Base-by-base conservation (phyloP, 2,329 filamentous ascomycete genomes). In the Albophoma yamanashiensis region DNA sequence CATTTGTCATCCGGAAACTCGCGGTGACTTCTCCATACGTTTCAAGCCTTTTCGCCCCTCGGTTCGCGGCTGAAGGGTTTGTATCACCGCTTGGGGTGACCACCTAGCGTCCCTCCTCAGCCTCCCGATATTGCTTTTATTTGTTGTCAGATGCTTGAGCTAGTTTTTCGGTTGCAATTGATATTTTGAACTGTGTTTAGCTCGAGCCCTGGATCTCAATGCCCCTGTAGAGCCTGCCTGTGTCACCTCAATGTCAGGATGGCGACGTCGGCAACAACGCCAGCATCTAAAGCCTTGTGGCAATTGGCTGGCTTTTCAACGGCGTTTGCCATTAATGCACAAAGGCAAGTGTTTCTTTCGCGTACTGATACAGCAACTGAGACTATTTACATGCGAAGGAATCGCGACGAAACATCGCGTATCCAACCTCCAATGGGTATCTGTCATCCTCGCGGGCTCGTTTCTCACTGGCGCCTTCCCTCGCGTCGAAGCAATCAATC, bases 401-500 rank as follows among this genome's bases (percentile, higher is more conserved):
- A 36, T 34, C 27, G 6, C n/a, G 50, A 11, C 9, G 17, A 36
- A 9, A n/a, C 3, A n/a, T 36, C 8, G 45, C 25, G 27, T 34
- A 17, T 53, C 50, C 50, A 36, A 36, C 50, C 34, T 22, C 17
- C 17, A 22, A 36, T 36, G 31, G 50, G 50, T 53, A 53, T 53
- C 17, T 53, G 31, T 20, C 50, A 14, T 34, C 9, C n/a, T 8
- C 27, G 27, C 17, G 11, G 17, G 17, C 27, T 52, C 8, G 17
- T 15, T 27, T 31, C 27, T 36, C 50, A n/a, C 50, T 4, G 31
- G 9, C 50, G 50, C 20, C 9, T 53, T 12, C 50, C 9, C 31
- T 14, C 1, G 9, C 9, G 17, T 14, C 11, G 50, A 31, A 36
- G 27, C 7, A 17, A 40, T 68, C 59, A 79, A 56, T 68, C 59